phyloP scores from a whole-genome alignment of 805 yeast genomes.

The Ogataea philodendri region DNA sequence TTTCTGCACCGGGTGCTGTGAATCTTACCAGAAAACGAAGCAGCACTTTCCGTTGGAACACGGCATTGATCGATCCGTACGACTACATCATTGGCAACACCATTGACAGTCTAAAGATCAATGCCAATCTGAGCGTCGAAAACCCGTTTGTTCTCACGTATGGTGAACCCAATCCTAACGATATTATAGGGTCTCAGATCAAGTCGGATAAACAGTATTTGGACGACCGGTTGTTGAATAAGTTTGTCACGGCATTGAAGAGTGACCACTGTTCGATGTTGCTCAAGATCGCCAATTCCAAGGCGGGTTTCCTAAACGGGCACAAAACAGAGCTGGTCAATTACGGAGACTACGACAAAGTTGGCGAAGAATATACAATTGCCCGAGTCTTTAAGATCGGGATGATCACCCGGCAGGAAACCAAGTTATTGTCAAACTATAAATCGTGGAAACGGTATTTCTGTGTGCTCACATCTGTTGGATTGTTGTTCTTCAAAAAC shows the following conservation, averaged over 20 bases:
- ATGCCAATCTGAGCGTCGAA: slow-evolving; percentile 9
- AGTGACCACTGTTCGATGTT: slow-evolving; percentile 23
- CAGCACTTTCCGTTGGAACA: slow-evolving; percentile 32
- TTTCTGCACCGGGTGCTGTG: slow-evolving; percentile 7
- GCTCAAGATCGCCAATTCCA: slow-evolving; percentile 27
- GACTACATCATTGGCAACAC: slow-evolving; percentile 34
- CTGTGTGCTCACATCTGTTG: slow-evolving; percentile 50
- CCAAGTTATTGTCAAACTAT: slow-evolving; percentile 26
- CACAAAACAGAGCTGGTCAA: slow-evolving; percentile 16
- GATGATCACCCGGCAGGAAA: slow-evolving; percentile 40
- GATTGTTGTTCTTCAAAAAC: slow-evolving; percentile 45
- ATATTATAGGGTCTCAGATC: slow-evolving; percentile 11
- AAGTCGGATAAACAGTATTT: slow-evolving; percentile 13
- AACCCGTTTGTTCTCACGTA: slow-evolving; percentile 25
- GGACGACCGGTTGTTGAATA: slow-evolving; percentile 16
- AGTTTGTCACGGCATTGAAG: slow-evolving; percentile 18
- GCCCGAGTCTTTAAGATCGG: slow-evolving; percentile 42
- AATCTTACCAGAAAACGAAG: slow-evolving; percentile 26
- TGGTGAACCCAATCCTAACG: slow-evolving; percentile 13
- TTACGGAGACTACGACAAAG: slow-evolving; percentile 6
- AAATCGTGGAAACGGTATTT: slow-evolving; percentile 44
- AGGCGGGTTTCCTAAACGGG: slow-evolving; percentile 26
- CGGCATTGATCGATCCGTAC: slow-evolving; percentile 36
- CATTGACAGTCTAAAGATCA: slow-evolving; percentile 24
- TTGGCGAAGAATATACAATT: slow-evolving; percentile 26